A percentile compares a stretch with the other conserved stretches of the same genome.
Evolutionary conservation across 495 filamentous ascomycete genomes (phyloP).

Genomic region (Penicillium paxilli): DNA sequence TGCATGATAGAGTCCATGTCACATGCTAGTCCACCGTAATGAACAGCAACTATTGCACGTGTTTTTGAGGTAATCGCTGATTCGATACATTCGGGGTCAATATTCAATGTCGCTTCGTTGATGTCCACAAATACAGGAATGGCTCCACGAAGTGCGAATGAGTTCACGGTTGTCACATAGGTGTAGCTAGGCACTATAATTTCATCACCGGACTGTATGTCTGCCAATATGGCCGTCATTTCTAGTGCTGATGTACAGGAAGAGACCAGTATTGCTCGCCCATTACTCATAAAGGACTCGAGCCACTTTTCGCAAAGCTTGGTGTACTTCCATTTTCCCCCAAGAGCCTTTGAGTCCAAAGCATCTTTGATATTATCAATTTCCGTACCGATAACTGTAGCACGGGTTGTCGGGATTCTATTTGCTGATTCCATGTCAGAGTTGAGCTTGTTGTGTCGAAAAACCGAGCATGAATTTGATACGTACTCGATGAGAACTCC

Average conservation of each 20-base stretch:
- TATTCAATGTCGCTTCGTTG: slow-evolving; percentile 14
- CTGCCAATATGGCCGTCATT: slow-evolving; percentile 12
- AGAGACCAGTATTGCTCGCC: slow-evolving; percentile 14
- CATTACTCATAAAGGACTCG: slow-evolving; percentile 7
- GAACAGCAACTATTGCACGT: slow-evolving; percentile 20
- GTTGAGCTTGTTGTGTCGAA: not conserved
- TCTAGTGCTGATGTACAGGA: slow-evolving; percentile 22
- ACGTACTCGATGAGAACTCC: not conserved
- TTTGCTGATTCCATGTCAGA: not conserved
- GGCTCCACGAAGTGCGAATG: slow-evolving; percentile 18
- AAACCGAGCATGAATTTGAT: not conserved
- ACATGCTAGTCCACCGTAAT: slow-evolving; percentile 21
- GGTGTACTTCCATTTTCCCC: slow-evolving; percentile 18
- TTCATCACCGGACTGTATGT: slow-evolving; percentile 21
- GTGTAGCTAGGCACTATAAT: slow-evolving; percentile 24
- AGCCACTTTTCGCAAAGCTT: slow-evolving; percentile 20
- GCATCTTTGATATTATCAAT: slow-evolving; percentile 9
- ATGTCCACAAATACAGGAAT: slow-evolving; percentile 13
- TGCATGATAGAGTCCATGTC: slow-evolving; percentile 24
- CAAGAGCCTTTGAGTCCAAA: not conserved
- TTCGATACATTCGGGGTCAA: slow-evolving; percentile 14
- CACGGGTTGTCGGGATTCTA: slow-evolving; percentile 3
- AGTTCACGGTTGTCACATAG: slow-evolving; percentile 20
- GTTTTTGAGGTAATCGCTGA: slow-evolving; percentile 19
- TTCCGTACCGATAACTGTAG: slow-evolving; percentile 13